Base-by-base conservation (phyloP, 345 rosid species). In the Viola odorata region DNA sequence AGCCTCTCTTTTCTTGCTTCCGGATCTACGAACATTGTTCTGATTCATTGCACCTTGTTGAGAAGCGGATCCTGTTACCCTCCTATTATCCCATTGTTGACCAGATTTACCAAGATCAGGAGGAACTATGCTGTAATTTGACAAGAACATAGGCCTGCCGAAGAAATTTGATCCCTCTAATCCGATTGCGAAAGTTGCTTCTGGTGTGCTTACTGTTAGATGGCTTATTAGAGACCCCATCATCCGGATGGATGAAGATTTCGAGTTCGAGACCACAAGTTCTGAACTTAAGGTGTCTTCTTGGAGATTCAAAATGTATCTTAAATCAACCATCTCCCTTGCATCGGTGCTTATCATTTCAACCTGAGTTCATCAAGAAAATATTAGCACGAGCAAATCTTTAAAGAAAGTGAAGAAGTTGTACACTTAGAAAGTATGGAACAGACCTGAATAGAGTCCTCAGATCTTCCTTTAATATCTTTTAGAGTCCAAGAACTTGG, bases 201-300 rank as follows among this genome's bases (percentile, higher is more conserved):
- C 91, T 2, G 96, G 96, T 36, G 96, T 78, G 65, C 97, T 89
- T 49, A 87, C 96, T 47, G 86, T 85, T 12, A 94, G 75, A 68
- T 89, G 89, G 79, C 85, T 82, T 53, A 81, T 41, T 44, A 87
- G 53, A 51, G 84, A 79, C 8, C 88, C 94, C n/a, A 66, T 63
- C 41, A 85, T 47, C 17, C 54, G 62, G 23, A 84, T 64, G 0
- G 85, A 61, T 58, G 82, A 78, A 37, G 75, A 51, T 11, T 75
- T 72, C 12, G 48, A 38, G 81, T 94, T 87, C 8, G 81, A 65
- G 63, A 89, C 76, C 3, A 39, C 55, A 48, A 87, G 64, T 75
- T 85, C 77, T 13, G 85, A 80, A 77, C 81, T 84, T n/a, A 92
- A 63, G 45, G 71, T 66, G 16, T 82, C 83, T 66, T 76, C 75